Percentiles rank a stretch among this genome's conserved stretches.
Evolutionary conservation across 805 yeast species (phyloP).

Genomic region (Kregervanrija delftensis): DNA sequence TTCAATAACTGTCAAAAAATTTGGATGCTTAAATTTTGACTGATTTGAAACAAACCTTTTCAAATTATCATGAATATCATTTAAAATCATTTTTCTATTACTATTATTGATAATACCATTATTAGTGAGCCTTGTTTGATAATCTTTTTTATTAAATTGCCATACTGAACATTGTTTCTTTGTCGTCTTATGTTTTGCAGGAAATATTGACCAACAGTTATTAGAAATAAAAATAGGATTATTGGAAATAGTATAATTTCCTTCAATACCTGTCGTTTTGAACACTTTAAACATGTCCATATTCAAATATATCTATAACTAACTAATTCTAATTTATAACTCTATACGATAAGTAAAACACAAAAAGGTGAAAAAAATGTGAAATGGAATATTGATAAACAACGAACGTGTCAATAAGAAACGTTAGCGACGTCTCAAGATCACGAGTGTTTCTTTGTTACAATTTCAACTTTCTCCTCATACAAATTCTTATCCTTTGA

Average conservation of each 20-base stretch:
- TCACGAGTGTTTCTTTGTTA: slow-evolving; percentile 4
- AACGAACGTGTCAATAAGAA: too few relatives aligned
- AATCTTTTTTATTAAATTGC: slow-evolving; percentile 73
- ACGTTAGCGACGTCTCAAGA: too few relatives aligned
- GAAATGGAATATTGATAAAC: too few relatives aligned
- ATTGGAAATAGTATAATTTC: slow-evolving; percentile 60
- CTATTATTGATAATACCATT: slow-evolving; percentile 44
- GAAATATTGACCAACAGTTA: slow-evolving; percentile 80
- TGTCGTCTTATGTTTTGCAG: slow-evolving; percentile 66
- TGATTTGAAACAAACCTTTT: slow-evolving; percentile 63
- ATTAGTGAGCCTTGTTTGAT: slow-evolving; percentile 48
- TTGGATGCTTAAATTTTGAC: slow-evolving; percentile 85
- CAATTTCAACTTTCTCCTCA: slow-evolving; percentile 22
- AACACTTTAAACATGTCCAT: slow-evolving; percentile 43
- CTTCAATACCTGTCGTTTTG: slow-evolving; percentile 54
- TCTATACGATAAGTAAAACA: too few relatives aligned
- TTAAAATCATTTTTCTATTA: slow-evolving; percentile 42
- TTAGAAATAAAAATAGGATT: slow-evolving; percentile 59
- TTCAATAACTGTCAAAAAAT: slow-evolving; percentile 74
- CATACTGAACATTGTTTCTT: slow-evolving; percentile 73
- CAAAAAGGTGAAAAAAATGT: too few relatives aligned
- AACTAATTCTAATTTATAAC: too few relatives aligned
- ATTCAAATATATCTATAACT: too few relatives aligned
- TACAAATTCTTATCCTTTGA: slow-evolving; percentile 40
- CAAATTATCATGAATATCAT: slow-evolving; percentile 60